phyloP scores from a whole-genome alignment of 2,329 filamentous ascomycete species.

The Phyllosticta citriasiana region DNA sequence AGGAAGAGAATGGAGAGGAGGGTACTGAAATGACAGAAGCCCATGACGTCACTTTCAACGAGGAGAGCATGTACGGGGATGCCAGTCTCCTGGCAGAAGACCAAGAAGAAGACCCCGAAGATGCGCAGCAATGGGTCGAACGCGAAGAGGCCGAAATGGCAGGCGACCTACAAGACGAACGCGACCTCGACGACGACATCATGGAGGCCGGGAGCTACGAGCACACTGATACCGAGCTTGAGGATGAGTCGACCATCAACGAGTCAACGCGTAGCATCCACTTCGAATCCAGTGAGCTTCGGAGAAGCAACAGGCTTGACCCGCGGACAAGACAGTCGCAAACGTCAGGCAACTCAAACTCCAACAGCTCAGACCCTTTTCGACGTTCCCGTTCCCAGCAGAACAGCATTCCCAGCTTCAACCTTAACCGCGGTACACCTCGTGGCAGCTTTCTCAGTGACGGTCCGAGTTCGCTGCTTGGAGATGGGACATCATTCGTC shows the following conservation, averaged over 20 bases:
- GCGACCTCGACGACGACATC: conserved; percentile 40
- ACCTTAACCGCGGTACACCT: neutral
- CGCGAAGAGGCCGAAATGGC: conserved; percentile 39
- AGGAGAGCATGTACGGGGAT: conserved; percentile 36
- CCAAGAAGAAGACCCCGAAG: conserved; percentile 4
- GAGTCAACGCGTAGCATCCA: neutral
- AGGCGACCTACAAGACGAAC: conserved; percentile 37
- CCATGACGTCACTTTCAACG: conserved; percentile 34
- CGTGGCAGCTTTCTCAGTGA: conserved; percentile 7
- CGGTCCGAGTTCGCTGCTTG: conserved; percentile 5
- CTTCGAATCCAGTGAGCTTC: neutral
- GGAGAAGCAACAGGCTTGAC: neutral
- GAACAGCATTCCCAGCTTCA: conserved; percentile 2
- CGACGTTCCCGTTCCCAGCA: neutral
- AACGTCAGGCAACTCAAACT: neutral
- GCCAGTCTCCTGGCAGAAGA: conserved; percentile 32
- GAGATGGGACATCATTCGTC: conserved; percentile 4
- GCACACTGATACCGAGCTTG: conserved; percentile 44
- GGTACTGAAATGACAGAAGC: conserved; percentile 18
- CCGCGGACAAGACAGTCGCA: neutral
- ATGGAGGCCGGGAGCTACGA: conserved; percentile 44
- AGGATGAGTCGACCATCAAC: conserved; percentile 26
- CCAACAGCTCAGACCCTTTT: neutral
- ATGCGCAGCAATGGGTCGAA: conserved; percentile 28
- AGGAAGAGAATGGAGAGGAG: conserved; percentile 23